phyloP scores from a whole-genome alignment of 331 rosid species.

The Pyrus hybrid region DNA sequence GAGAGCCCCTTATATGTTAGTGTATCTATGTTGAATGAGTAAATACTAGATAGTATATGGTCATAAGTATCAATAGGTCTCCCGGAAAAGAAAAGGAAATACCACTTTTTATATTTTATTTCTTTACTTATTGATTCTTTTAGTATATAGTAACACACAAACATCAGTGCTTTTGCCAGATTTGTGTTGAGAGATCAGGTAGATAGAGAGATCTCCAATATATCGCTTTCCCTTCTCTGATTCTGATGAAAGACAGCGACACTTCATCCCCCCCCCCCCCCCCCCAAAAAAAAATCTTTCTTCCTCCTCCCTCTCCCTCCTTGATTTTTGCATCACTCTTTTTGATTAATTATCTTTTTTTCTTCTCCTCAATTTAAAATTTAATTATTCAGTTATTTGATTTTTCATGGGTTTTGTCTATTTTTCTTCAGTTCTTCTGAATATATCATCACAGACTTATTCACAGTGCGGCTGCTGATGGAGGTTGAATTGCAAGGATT shows the following conservation, averaged over 20 bases:
- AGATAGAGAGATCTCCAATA: constrained; percentile 27
- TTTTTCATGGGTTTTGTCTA: background rate
- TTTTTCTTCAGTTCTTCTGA: background rate
- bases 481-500: background rate
- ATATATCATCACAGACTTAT: background rate
- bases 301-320: constrained; percentile 18
- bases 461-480: background rate
- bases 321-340: constrained; percentile 32
- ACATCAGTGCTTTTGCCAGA: constrained; percentile 29
- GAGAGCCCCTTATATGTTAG: background rate
- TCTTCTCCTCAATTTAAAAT: background rate
- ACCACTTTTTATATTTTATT: constrained; percentile 1
- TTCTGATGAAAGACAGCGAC: constrained; percentile 69
- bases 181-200: constrained; percentile 27
- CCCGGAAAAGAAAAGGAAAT: constrained; percentile 19
- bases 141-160: background rate
- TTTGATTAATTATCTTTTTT: background rate
- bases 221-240: constrained; percentile 61
- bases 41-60: background rate
- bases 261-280: constrained; percentile 16
- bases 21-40: background rate
- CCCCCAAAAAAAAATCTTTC: no score
- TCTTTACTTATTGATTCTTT: background rate
- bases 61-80: background rate
- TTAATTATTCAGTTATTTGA: background rate